Evolutionary conservation across 73 alveolate species (phyloP).

Genomic region (Uronychia binucleata): DNA sequence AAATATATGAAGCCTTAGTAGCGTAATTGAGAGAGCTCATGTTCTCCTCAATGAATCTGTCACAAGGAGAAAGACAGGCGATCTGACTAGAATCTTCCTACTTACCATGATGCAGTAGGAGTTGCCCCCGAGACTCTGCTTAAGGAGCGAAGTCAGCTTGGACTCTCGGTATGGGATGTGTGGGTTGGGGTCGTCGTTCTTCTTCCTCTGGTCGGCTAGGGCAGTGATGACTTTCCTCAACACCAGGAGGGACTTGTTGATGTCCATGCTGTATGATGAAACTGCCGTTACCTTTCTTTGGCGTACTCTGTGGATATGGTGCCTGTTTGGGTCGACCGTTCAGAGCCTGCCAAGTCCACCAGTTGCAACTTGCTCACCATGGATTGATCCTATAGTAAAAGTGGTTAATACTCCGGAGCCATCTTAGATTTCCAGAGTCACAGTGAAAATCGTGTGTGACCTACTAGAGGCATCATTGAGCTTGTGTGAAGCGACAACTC

Average conservation of each 20-base stretch:
- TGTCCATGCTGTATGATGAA: too few relatives aligned
- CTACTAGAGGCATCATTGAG: slow-evolving; percentile 73
- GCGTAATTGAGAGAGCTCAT: slow-evolving; percentile 79
- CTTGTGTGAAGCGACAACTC: slow-evolving; percentile 73
- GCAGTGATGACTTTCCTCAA: slow-evolving; percentile 87
- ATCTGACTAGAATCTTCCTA: too few relatives aligned
- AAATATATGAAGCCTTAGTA: slow-evolving; percentile 51
- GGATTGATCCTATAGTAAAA: too few relatives aligned
- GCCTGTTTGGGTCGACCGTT: slow-evolving; percentile 78
- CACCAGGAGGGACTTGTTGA: slow-evolving; percentile 84
- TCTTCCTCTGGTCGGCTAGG: slow-evolving; percentile 69
- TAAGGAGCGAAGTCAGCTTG: slow-evolving; percentile 71
- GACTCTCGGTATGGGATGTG: slow-evolving; percentile 84
- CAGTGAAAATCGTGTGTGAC: slow-evolving; percentile 79
- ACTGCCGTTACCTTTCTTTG: too few relatives aligned
- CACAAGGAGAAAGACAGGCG: slow-evolving; percentile 79
- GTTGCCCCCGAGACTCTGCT: slow-evolving; percentile 82
- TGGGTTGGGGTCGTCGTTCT: slow-evolving; percentile 45
- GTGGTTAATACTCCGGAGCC: slow-evolving; percentile 61
- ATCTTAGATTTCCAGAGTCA: slow-evolving; percentile 75
- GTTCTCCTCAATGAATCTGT: slow-evolving; percentile 71
- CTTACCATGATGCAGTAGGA: slow-evolving; percentile 72
- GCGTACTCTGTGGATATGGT: slow-evolving; percentile 77
- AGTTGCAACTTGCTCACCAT: slow-evolving; percentile 76
- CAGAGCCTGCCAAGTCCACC: slow-evolving; percentile 96